Conservation (phyloP, 1,139 yeast genomes). For the Hyphopichia khmerensis region DNA sequence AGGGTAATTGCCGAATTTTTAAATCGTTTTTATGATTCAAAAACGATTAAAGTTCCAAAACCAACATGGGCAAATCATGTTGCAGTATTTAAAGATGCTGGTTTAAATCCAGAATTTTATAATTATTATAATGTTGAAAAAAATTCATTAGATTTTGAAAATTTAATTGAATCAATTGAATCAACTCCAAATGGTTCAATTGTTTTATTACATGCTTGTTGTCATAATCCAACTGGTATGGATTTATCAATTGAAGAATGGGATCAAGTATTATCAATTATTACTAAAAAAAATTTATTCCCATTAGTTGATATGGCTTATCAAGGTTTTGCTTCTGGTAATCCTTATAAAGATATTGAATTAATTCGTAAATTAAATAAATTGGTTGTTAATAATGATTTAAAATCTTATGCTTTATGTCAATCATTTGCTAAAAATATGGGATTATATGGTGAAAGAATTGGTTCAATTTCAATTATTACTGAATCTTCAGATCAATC, state of each 20-base stretch:
- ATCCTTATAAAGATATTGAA: conserved; percentile 48
- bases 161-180: conserved; percentile 42
- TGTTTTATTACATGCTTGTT: conserved; percentile 88
- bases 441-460: conserved; percentile 96
- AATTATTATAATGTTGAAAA: conserved; percentile 53
- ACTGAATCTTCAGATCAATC: conserved; percentile 46
- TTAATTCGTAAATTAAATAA: conserved; percentile 51
- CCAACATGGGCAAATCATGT: conserved; percentile 81
- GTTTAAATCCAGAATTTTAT: conserved; percentile 41
- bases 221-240: conserved; percentile 97
- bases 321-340: conserved; percentile 95
- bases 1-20: conserved; percentile 57
- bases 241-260: conserved; percentile 89
- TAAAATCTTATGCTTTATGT: conserved; percentile 64
- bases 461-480: conserved; percentile 78
- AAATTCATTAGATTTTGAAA: conserved; percentile 54
- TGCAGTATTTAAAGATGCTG: conserved; percentile 55
- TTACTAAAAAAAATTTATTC: conserved; percentile 59
- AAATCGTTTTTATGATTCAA: conserved; percentile 42
- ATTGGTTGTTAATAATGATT: conserved; percentile 45
- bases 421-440: conserved; percentile 96
- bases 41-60: conserved; percentile 56
- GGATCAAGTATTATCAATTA: conserved; percentile 64
- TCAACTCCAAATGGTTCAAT: conserved; percentile 54
- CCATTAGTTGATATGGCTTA: conserved; percentile 94